phyloP scores from a whole-genome alignment of 306 rosid genomes.

The Prosopis cineraria region DNA sequence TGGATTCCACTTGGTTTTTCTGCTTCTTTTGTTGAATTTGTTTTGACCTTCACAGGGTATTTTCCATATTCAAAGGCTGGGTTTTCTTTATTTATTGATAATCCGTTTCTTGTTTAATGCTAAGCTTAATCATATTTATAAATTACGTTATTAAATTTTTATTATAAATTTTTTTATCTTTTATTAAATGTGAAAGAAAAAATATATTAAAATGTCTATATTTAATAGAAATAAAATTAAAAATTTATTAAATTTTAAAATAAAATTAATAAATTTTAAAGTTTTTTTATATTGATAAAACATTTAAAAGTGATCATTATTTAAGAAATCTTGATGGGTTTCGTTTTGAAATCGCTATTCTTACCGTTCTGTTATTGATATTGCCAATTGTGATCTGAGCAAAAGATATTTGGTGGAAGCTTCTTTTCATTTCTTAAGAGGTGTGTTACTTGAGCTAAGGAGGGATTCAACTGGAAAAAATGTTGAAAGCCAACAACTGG shows the following conservation, averaged over 20 bases:
- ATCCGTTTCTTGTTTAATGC: not conserved
- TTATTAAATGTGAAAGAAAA: no score
- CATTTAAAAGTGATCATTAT: no score
- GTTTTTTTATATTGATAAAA: no score
- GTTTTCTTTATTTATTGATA: not conserved
- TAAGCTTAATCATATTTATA: not conserved
- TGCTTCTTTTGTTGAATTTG: not conserved
- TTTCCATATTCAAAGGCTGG: not conserved
- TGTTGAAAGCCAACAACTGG: constrained; percentile 86
- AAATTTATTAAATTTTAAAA: no score
- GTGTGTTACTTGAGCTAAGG: constrained; percentile 31
- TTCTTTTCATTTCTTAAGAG: constrained; percentile 23
- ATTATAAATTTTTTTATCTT: no score
- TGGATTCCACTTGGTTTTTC: constrained; percentile 20
- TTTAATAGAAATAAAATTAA: no score
- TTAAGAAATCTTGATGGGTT: not conserved
- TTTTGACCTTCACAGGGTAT: not conserved
- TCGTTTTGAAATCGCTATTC: not conserved
- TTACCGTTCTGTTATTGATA: not conserved
- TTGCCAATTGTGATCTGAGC: constrained; percentile 5
- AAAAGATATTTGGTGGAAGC: constrained; percentile 30
- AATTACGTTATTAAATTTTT: no score
- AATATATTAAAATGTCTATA: no score
- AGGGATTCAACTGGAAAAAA: constrained; percentile 35
- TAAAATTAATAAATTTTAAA: no score